Conservation (phyloP, 2,329 filamentous ascomycete genomes). For the Hymenoscyphus salicellus region DNA sequence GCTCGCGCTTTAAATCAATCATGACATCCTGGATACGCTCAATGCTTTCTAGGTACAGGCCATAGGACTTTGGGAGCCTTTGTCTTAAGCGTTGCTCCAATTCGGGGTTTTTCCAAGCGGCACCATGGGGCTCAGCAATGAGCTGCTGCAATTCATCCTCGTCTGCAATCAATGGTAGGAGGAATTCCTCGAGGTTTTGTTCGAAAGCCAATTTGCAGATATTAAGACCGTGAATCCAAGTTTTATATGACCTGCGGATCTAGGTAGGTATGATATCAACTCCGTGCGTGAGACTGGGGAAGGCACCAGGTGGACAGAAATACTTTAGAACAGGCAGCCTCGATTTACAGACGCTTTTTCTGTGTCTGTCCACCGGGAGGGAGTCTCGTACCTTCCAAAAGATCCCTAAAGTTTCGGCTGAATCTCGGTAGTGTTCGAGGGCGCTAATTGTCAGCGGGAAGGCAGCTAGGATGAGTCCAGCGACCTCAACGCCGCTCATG, state of each 20-base stretch:
- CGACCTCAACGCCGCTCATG: constrained; percentile 16
- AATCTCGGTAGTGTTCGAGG: constrained; percentile 20
- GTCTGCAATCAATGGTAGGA: constrained; percentile 21
- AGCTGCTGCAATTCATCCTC: constrained; percentile 15
- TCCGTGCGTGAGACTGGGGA: too few relatives aligned
- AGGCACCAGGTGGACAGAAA: too few relatives aligned
- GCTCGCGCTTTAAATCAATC: constrained; percentile 11
- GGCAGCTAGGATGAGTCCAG: constrained; percentile 20
- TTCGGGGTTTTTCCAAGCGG: constrained; percentile 15
- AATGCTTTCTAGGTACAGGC: constrained; percentile 18
- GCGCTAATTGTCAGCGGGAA: constrained; percentile 22
- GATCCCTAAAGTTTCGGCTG: constrained; percentile 15
- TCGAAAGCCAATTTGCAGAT: constrained; percentile 19
- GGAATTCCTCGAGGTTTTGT: constrained; percentile 20
- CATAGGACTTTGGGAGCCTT: constrained; percentile 22
- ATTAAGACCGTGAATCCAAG: constrained; percentile 18
- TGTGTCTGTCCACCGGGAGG: too few relatives aligned
- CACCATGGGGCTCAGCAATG: constrained; percentile 14
- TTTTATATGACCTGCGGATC: constrained; percentile 17
- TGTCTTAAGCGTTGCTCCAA: constrained; percentile 14
- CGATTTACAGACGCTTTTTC: too few relatives aligned
- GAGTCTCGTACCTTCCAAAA: constrained; percentile 14
- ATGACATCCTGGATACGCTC: constrained; percentile 18
- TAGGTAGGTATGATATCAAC: not conserved
- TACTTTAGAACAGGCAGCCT: too few relatives aligned